Evolutionary conservation across 73 alveolate genomes (phyloP), one percentile per base, ranked within the genome.

Genomic region (Paramecium octaurelia): DNA sequence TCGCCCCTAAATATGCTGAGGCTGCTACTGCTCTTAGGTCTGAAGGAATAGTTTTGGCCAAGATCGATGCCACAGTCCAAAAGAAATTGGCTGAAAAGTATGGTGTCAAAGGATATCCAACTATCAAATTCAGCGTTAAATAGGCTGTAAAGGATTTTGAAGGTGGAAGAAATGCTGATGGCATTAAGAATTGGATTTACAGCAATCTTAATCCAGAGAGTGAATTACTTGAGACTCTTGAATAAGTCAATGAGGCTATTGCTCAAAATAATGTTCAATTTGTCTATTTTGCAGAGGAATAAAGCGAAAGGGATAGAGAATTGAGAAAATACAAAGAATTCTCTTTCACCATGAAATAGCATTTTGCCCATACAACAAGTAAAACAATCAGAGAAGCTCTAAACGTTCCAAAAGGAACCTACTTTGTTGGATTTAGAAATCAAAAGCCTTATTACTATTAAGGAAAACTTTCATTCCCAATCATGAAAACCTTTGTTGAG

Each of bases 1-100:
- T 96, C 35, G 97, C 96, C 86, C 99, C 98, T 21, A 94, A 95
- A 50, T 96, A 86, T 86, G 96, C 96, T 86, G 87, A 92, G 77
- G 99, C 98, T 7, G 98, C 98, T 8, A 58, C 91, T 40, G 69
- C 44, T 29, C 86, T 96, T 73, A 95, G 86, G 91, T 58, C 94
- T 88, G 95, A 94, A 29, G 90, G 86, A 85, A 93, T 95, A 46
- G 93, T 71, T 77, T 86, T 96, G 18, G 97, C 96, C 10, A 96
- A 96, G 69, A 94, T 95, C 0, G 98, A 97, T 85, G 97, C 97
- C 1, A 89, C 97, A 18, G 97, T 27, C 73, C 83, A 93, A 40
- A 92, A 88, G 92, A 70, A 92, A 36, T 27, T 93, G 40, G 97
- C 95, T 40, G 85, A 73, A 36, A 93, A 73, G 40, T 95, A 40